Percentiles rank a stretch among this genome's conserved stretches.
Evolutionary conservation across 805 yeast species (phyloP).

Genomic region (Dipodascopsis uninucleata): DNA sequence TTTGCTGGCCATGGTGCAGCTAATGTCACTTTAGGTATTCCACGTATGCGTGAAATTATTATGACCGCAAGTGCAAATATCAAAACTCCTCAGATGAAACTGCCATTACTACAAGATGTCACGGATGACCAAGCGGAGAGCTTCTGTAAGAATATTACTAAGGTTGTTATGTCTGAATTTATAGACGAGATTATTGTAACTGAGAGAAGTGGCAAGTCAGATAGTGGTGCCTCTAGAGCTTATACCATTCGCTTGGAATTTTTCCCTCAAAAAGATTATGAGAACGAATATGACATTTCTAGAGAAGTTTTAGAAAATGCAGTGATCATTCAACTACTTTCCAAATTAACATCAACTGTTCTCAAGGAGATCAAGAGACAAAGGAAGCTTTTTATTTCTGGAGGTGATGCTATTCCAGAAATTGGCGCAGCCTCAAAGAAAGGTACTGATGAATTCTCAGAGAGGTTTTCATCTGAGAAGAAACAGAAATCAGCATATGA

Average conservation of each 20-base stretch:
- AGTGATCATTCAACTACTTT: conserved; percentile 61
- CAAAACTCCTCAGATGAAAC: conserved; percentile 98
- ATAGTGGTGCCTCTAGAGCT: conserved; percentile 53
- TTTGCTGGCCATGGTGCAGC: conserved; percentile 99
- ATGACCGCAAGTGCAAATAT: conserved; percentile 97
- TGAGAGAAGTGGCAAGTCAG: conserved; percentile 73
- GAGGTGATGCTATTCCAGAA: conserved; percentile 39
- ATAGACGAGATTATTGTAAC: conserved; percentile 80
- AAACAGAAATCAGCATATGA: conserved; percentile 28
- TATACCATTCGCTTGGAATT: conserved; percentile 73
- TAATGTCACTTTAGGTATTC: conserved; percentile 97
- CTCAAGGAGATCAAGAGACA: conserved; percentile 80
- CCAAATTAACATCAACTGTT: conserved; percentile 62
- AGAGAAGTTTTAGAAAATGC: conserved; percentile 72
- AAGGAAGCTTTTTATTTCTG: conserved; percentile 45
- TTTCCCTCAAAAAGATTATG: conserved; percentile 72
- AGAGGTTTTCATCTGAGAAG: conserved; percentile 42
- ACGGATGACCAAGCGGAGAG: conserved; percentile 83
- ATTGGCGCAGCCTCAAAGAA: conserved; percentile 39
- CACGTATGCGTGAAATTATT: conserved; percentile 99
- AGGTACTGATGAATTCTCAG: conserved; percentile 51
- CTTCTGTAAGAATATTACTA: conserved; percentile 86
- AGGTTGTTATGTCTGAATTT: conserved; percentile 80
- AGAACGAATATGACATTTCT: conserved; percentile 81
- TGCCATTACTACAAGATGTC: conserved; percentile 79